A percentile compares a stretch with the other conserved stretches of the same genome.
phyloP scores from a whole-genome alignment of 1,284 basidiomycete genomes.

The Heterobasidion occidentale region DNA sequence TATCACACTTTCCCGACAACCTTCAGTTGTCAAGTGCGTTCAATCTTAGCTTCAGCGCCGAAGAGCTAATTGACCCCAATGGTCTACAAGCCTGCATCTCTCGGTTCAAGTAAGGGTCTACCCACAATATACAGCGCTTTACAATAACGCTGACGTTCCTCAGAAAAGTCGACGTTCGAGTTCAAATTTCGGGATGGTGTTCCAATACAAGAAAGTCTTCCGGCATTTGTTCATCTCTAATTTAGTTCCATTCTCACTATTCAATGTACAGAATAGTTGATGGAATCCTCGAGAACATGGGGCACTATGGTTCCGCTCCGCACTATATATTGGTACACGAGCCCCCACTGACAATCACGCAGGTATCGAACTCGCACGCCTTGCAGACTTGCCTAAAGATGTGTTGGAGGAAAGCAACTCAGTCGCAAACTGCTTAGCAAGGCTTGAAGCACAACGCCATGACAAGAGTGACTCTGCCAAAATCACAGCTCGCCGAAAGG shows the following conservation, averaged over 20 bases:
- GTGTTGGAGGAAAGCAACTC: conserved; percentile 55
- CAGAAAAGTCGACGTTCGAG: conserved; percentile 46
- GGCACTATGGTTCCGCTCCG: conserved; percentile 52
- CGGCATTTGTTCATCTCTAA: neutral
- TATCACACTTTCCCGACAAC: conserved; percentile 62
- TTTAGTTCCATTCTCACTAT: neutral
- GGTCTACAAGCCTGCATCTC: conserved; percentile 60
- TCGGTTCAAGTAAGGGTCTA: conserved; percentile 57
- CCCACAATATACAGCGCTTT: conserved; percentile 1
- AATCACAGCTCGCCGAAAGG: conserved; percentile 54
- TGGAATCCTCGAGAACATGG: conserved; percentile 46
- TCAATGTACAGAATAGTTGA: conserved; percentile 49
- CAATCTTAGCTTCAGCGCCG: neutral
- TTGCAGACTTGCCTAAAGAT: conserved; percentile 73
- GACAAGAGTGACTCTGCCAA: conserved; percentile 54
- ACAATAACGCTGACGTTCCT: neutral
- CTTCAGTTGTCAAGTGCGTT: conserved; percentile 66
- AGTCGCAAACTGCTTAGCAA: conserved; percentile 53
- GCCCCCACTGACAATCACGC: neutral
- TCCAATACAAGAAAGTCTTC: conserved; percentile 66
- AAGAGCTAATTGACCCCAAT: too few species aligned
- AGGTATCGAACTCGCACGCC: conserved; percentile 80
- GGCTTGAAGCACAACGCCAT: conserved; percentile 49
- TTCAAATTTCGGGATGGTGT: conserved; percentile 59
- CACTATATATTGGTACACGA: neutral